phyloP scores from a whole-genome alignment of 2,329 filamentous ascomycete genomes.

The Aspergillus eucalypticola region DNA sequence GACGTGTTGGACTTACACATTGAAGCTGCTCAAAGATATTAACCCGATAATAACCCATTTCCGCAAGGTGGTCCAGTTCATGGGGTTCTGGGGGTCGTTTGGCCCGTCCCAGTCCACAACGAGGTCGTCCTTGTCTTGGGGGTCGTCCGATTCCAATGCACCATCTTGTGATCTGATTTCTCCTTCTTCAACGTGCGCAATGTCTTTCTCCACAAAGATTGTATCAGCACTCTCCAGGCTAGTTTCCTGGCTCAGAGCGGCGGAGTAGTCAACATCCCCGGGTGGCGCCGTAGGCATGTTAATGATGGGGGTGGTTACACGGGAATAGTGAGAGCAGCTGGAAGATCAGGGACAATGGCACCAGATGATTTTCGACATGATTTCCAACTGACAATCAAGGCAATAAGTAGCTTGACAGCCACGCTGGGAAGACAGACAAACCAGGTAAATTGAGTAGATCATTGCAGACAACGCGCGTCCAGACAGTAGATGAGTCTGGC shows the following conservation, averaged over 20 bases:
- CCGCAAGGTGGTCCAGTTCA: slow-evolving; percentile 19
- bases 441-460: slow-evolving; percentile 6
- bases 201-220: slow-evolving; percentile 11
- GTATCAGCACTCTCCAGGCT: slow-evolving; percentile 10
- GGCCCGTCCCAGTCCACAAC: slow-evolving; percentile 18
- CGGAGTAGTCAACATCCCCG: slow-evolving; percentile 4
- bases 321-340: neutral
- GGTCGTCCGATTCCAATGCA: slow-evolving; percentile 7
- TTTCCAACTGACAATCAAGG: slow-evolving; percentile 2
- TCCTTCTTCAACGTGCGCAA: slow-evolving; percentile 5
- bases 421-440: slow-evolving; percentile 2
- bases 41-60: slow-evolving; percentile 22
- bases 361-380: neutral
- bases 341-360: neutral
- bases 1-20: slow-evolving; percentile 13
- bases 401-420: slow-evolving; percentile 11
- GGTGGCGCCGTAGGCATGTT: slow-evolving; percentile 9
- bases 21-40: slow-evolving; percentile 23
- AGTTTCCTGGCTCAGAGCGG: slow-evolving; percentile 4
- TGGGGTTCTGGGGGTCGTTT: slow-evolving; percentile 18
- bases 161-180: neutral
- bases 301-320: neutral
- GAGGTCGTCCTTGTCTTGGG: slow-evolving; percentile 12
- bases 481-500: slow-evolving; percentile 14
- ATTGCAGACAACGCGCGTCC: slow-evolving; percentile 17